Evolutionary conservation across 306 rosid species (phyloP).

Genomic region (Medicago ruthenica): DNA sequence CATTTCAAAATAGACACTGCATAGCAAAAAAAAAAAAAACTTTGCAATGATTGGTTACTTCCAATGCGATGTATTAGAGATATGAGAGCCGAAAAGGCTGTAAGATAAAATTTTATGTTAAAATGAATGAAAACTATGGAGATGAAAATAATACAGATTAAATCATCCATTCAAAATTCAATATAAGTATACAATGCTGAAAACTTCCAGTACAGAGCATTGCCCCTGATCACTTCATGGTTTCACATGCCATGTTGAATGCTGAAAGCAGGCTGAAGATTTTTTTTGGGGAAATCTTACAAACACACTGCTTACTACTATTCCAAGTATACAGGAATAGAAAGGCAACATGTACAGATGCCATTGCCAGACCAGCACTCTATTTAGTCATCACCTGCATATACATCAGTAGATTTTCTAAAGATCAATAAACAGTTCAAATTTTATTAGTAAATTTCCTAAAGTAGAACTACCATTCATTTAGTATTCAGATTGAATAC

Average conservation of each 20-base stretch:
- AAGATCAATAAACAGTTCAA: constrained; percentile 23
- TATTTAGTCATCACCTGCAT: constrained; percentile 47
- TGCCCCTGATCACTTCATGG: constrained; percentile 20
- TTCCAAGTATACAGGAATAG: background rate
- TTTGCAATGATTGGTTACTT: constrained; percentile 21
- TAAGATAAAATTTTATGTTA: constrained; percentile 34
- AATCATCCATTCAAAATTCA: constrained; percentile 42
- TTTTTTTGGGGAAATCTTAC: constrained; percentile 29
- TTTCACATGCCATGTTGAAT: constrained; percentile 40
- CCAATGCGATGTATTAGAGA: constrained; percentile 27
- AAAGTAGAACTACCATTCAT: constrained; percentile 1
- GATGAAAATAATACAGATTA: constrained; percentile 36
- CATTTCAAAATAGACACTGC: constrained; percentile 9
- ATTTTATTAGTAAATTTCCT: constrained; percentile 6
- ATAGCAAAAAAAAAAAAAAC: background rate
- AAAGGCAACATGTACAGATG: constrained; percentile 25
- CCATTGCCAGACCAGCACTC: constrained; percentile 26
- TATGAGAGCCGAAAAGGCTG: constrained; percentile 10
- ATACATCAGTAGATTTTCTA: constrained; percentile 1
- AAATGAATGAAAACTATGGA: constrained; percentile 44
- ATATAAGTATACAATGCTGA: constrained; percentile 48
- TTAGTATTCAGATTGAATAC: constrained; percentile 28
- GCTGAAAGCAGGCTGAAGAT: constrained; percentile 33
- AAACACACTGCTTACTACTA: constrained; percentile 36
- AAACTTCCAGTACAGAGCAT: constrained; percentile 33